These are phyloP conservation scores for Cunninghamia lanceolata DNA, from an alignment of 75 land plant genomes.

Conservation along the genomic window DNA sequence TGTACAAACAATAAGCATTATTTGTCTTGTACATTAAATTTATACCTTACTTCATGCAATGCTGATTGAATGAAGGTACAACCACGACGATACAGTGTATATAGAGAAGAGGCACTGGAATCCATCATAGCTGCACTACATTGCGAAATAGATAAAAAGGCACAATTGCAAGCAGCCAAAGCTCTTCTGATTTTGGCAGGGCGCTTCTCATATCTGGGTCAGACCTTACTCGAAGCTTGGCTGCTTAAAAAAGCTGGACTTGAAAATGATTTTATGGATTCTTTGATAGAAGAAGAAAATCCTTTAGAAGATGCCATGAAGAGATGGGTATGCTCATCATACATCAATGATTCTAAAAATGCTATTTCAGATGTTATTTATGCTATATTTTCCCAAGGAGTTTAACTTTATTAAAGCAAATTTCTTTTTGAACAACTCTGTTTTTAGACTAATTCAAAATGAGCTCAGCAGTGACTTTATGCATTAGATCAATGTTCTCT, in stretches of 20 bases:
- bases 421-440: neutral
- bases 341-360: neutral
- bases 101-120: constrained; percentile 47
- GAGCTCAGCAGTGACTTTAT: neutral
- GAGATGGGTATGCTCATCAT: constrained; percentile 8
- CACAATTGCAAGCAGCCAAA: constrained; percentile 31
- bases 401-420: neutral
- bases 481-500: neutral
- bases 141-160: constrained; percentile 17
- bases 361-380: constrained; percentile 5
- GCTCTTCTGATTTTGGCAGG: constrained; percentile 48
- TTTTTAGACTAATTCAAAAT: neutral
- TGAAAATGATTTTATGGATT: neutral
- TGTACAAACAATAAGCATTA: neutral
- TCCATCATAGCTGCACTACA: constrained; percentile 34
- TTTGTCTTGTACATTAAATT: neutral
- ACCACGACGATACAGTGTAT: constrained; percentile 24
- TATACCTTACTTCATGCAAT: constrained; percentile 4
- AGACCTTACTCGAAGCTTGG: constrained; percentile 27
- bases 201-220: constrained; percentile 36
- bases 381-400: neutral
- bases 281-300: constrained; percentile 15
- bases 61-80: constrained; percentile 26
- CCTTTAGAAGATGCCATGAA: constrained; percentile 9
- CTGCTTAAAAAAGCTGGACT: constrained; percentile 43